A percentile compares a stretch with the other conserved stretches of the same genome.
Evolutionary conservation across 2,329 filamentous ascomycete genomes (phyloP).

Genomic region (Delphinella strobiligena): DNA sequence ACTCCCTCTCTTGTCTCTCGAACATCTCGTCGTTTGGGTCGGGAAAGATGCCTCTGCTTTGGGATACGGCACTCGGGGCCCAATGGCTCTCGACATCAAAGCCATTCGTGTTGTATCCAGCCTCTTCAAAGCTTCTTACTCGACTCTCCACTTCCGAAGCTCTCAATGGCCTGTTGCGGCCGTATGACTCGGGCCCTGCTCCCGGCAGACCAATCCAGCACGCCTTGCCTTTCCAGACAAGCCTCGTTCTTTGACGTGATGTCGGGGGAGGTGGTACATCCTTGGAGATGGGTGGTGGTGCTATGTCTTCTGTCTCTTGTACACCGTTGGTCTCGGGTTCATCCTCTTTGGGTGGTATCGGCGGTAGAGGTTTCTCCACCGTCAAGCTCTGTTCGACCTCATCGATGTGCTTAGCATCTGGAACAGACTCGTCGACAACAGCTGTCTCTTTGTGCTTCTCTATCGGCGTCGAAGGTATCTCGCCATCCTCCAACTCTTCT

Average conservation of each 20-base stretch:
- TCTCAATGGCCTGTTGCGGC: slow-evolving; percentile 30
- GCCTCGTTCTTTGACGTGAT: slow-evolving; percentile 28
- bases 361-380: slow-evolving; percentile 5
- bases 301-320: neutral
- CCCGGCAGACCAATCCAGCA: slow-evolving; percentile 33
- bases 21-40: slow-evolving; percentile 43
- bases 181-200: slow-evolving; percentile 29
- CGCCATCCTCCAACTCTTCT: too few relatives aligned
- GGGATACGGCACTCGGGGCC: slow-evolving; percentile 20
- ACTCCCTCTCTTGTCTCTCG: slow-evolving; percentile 43
- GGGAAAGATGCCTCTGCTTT: slow-evolving; percentile 61
- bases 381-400: neutral
- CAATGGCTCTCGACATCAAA: slow-evolving; percentile 43
- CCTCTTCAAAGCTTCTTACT: slow-evolving; percentile 53
- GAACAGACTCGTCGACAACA: too few relatives aligned
- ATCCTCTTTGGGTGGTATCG: slow-evolving; percentile 2
- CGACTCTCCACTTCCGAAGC: slow-evolving; percentile 47
- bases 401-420: neutral
- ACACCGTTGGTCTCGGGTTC: neutral
- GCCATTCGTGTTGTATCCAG: slow-evolving; percentile 56
- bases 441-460: neutral
- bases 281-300: neutral
- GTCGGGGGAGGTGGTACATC: slow-evolving; percentile 8
- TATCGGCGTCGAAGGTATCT: too few relatives aligned
- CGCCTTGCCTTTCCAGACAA: slow-evolving; percentile 33